Percentiles rank a stretch among this genome's conserved stretches.
These are phyloP conservation scores for Acanthamoeba healyi DNA, from an alignment of 208 protist species.

Conservation along the genomic window DNA sequence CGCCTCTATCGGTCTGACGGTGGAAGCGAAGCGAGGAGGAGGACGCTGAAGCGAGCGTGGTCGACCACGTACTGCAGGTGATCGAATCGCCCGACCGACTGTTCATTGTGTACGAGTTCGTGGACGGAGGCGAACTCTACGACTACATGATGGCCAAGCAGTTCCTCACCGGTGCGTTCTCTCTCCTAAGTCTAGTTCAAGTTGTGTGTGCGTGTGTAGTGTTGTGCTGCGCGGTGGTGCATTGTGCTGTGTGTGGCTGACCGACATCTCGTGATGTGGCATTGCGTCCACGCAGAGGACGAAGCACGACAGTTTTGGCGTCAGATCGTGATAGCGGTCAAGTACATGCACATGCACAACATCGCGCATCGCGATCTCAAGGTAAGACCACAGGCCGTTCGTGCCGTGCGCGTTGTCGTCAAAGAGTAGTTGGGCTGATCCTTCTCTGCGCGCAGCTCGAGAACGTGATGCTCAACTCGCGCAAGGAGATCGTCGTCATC, in stretches of 20 bases:
- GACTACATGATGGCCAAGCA: slow-evolving; percentile 63
- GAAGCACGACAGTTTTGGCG: slow-evolving; percentile 68
- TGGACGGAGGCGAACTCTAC: slow-evolving; percentile 68
- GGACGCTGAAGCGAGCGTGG: too few species aligned
- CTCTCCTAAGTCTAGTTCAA: too few species aligned
- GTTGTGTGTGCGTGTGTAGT: not conserved
- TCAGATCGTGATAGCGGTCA: slow-evolving; percentile 58
- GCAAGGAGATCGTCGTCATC: slow-evolving; percentile 45
- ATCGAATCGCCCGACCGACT: slow-evolving; percentile 25
- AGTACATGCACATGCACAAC: slow-evolving; percentile 66
- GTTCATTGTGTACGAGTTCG: slow-evolving; percentile 67
- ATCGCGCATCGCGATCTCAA: slow-evolving; percentile 71
- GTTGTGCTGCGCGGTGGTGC: too few species aligned
- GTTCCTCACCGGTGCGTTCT: slow-evolving; percentile 44
- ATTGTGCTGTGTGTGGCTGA: too few species aligned
- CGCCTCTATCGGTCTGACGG: not conserved
- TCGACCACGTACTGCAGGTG: too few species aligned
- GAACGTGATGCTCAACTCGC: slow-evolving; percentile 65
- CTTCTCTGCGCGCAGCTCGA: slow-evolving; percentile 32
- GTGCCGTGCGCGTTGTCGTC: not conserved
- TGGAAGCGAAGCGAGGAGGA: too few species aligned
- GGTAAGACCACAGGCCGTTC: not conserved
- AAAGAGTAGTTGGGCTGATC: not conserved
- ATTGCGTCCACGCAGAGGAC: too few species aligned
- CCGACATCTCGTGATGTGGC: too few species aligned